phyloP scores from a whole-genome alignment of 116 monocot species.

The Dioscorea cayenensis region DNA sequence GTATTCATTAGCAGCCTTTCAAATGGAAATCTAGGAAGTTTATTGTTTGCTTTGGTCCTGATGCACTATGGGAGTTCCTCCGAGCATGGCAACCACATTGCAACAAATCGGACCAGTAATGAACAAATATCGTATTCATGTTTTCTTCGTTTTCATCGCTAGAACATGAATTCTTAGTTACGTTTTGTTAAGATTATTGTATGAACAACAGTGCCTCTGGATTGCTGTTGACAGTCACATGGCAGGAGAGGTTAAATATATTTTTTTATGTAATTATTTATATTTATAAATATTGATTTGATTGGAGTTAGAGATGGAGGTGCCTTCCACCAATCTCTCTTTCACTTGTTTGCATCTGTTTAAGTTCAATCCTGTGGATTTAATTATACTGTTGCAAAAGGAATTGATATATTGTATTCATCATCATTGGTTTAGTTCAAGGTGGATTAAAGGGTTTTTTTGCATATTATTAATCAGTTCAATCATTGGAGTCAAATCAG shows the following conservation, averaged over 20 bases:
- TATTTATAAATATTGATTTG: not conserved
- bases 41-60: not conserved
- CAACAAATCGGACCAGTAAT: not conserved
- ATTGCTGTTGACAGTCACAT: constrained; percentile 9
- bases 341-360: not conserved
- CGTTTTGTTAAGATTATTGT: not conserved
- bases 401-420: not conserved
- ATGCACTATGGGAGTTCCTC: not conserved
- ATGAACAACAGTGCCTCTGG: constrained; percentile 3
- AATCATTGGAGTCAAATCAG: constrained; percentile 1
- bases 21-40: not conserved
- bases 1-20: not conserved
- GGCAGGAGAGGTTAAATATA: not conserved
- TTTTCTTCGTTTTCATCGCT: no score
- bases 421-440: not conserved
- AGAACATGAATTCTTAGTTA: no score
- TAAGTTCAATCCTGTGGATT: not conserved
- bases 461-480: not conserved
- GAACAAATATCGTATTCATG: not conserved
- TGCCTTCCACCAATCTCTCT: constrained; percentile 2
- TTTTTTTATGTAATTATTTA: no score
- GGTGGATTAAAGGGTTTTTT: not conserved
- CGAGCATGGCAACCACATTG: not conserved
- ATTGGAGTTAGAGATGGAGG: not conserved
- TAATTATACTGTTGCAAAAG: no score